Evolutionary conservation across 1,284 basidiomycete species (phyloP), one percentile per base, ranked within the genome.

Genomic region (Leccinum pseudoinsigne): DNA sequence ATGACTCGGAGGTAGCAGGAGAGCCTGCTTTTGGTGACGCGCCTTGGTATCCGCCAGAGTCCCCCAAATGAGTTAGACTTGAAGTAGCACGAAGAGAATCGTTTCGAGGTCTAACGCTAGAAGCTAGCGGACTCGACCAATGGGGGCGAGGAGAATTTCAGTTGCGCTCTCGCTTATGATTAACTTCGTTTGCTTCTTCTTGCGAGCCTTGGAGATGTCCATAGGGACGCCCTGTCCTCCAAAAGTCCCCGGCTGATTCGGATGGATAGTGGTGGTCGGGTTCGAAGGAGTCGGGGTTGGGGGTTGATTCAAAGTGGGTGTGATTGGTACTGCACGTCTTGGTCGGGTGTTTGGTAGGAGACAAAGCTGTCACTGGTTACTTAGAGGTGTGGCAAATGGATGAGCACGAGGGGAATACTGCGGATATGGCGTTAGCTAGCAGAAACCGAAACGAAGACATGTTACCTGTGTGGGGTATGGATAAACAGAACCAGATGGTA

Each of bases 281-380:
- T 28, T 28, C 28, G 28, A 28, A 28, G 28, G 28, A 28, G 28
- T 28, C 28, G 28, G 28, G 28, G 28, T 28, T 28, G 28, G 28
- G 28, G 28, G 28, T 28, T 28, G 28, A 28, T 28, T 28, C 28
- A 28, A 28, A 28, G 28, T 28, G 28, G 28, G 28, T 28, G 28
- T 28, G 28, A 28, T 28, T 28, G 28, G 28, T 28, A 28, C 28
- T 28, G 28, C 28, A 8, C 28, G 28, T 28, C 93, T 83, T 94
- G 90, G 67, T 91, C 88, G 12, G 94, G 91, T 16, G 85, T 85
- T 71, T 93, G 88, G 78, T 81, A 98, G 28, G 92, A 94, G 62
- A 98, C 96, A 72, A 98, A 98, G n/a, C 92, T 94, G 68, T 91
- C 86, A 70, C 90, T 93, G 60, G 69, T 84, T 38, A 28, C 28